A percentile compares a stretch with the other conserved stretches of the same genome.
Evolutionary conservation across 1,139 yeast genomes (phyloP).

Genomic region (Geotrichum bryndzae): DNA sequence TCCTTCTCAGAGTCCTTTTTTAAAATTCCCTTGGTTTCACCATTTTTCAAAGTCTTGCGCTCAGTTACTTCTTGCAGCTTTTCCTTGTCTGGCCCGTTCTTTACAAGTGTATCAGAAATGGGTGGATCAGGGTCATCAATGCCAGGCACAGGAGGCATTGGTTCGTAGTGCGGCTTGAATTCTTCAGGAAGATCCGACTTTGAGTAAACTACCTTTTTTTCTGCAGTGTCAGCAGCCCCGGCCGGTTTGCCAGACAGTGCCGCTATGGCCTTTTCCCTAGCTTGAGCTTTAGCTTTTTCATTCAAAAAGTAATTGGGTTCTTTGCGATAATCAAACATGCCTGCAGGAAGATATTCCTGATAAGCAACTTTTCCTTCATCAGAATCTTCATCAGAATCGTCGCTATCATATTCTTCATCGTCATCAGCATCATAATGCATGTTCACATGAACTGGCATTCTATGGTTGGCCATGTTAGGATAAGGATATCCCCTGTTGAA

Average conservation of each 20-base stretch:
- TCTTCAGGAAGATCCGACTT: not conserved
- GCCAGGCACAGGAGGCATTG: constrained; percentile 11
- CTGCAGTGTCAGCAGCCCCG: not conserved
- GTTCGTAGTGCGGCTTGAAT: constrained; percentile 1
- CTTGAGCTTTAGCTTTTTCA: not conserved
- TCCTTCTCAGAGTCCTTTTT: not conserved
- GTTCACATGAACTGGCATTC: not conserved
- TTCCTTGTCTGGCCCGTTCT: constrained; percentile 1
- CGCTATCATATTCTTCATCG: not conserved
- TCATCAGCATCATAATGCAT: not conserved
- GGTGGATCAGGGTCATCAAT: constrained; percentile 8
- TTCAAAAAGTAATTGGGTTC: not conserved
- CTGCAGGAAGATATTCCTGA: constrained; percentile 3
- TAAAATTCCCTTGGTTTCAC: not conserved
- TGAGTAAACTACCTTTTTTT: not conserved
- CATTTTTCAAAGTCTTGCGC: not conserved
- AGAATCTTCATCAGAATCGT: not conserved
- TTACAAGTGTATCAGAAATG: not conserved
- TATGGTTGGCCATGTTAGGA: not conserved
- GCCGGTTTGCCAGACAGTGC: not conserved
- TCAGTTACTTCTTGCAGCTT: not conserved
- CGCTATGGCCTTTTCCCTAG: not conserved
- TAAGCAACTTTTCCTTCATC: too few species aligned
- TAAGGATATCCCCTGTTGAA: not conserved
- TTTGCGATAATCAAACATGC: not conserved